These are phyloP conservation scores for Apiospora pterosperma DNA, from an alignment of 2,329 filamentous ascomycete genomes.

Conservation along the genomic window DNA sequence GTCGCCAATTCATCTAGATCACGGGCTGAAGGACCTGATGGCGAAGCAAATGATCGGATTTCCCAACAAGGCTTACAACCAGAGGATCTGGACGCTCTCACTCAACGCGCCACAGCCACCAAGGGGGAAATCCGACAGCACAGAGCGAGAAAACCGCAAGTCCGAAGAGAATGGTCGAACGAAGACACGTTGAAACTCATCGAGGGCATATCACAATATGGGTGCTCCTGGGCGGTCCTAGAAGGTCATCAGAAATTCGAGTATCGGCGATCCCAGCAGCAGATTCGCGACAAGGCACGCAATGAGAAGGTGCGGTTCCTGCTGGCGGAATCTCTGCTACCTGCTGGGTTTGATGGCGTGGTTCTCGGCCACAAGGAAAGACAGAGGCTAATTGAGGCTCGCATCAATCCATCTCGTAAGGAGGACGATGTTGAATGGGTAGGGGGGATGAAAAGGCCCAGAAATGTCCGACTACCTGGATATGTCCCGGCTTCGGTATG, in stretches of 20 bases:
- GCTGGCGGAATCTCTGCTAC: conserved; percentile 39
- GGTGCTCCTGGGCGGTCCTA: conserved; percentile 38
- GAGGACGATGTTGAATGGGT: conserved; percentile 41
- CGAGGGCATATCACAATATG: conserved; percentile 33
- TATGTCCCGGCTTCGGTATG: background rate
- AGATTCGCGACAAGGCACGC: conserved; percentile 56
- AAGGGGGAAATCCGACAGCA: background rate
- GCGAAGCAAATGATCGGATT: background rate
- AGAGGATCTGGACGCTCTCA: background rate
- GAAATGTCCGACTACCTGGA: background rate
- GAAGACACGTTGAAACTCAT: conserved; percentile 40
- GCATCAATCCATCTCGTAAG: conserved; percentile 47
- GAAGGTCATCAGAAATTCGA: conserved; percentile 36
- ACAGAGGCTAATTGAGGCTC: conserved; percentile 32
- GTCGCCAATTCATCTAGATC: background rate
- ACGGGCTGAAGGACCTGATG: background rate
- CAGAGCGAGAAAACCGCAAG: conserved; percentile 25
- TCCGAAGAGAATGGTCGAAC: conserved; percentile 37
- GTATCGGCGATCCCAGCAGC: conserved; percentile 47
- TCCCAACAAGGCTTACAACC: background rate
- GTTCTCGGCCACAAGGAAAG: conserved; percentile 48
- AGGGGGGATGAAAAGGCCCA: background rate
- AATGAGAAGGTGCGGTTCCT: conserved; percentile 53
- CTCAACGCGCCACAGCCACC: conserved; percentile 13
- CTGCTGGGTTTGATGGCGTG: conserved; percentile 47